These are phyloP conservation scores for Orbilia blumenaviensis DNA, from an alignment of 2,329 filamentous ascomycete genomes.

Conservation along the genomic window DNA sequence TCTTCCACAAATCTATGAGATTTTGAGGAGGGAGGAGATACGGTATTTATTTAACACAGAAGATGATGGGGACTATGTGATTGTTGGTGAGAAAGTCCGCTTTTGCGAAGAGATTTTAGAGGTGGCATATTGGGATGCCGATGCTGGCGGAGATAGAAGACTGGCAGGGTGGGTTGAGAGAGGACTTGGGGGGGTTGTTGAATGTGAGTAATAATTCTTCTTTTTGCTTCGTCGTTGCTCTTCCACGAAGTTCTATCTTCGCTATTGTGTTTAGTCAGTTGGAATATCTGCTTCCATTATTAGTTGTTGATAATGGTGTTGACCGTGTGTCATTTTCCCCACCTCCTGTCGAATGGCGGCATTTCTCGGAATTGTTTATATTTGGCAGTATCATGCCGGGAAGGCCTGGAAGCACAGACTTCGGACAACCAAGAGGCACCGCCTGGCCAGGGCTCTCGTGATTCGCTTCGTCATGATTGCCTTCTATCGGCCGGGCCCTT, in stretches of 20 bases:
- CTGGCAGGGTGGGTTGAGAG: conserved; percentile 46
- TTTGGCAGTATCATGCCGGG: neutral
- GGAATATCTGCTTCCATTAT: neutral
- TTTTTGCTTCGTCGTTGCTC: neutral
- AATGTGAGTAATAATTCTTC: conserved; percentile 29
- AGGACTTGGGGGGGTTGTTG: conserved; percentile 25
- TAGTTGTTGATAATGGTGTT: neutral
- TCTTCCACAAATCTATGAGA: conserved; percentile 28
- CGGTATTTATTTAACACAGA: conserved; percentile 17
- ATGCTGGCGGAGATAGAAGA: conserved; percentile 35
- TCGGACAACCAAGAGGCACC: too few relatives aligned
- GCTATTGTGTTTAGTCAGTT: neutral
- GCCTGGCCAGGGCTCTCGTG: neutral
- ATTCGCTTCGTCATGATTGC: conserved; percentile 1
- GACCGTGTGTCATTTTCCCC: neutral
- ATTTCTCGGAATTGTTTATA: neutral
- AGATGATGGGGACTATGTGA: conserved; percentile 4
- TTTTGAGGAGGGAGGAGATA: conserved; percentile 28
- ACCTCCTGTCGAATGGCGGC: neutral
- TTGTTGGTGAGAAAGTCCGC: conserved; percentile 7
- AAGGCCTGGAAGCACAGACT: conserved; percentile 13
- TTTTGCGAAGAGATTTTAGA: conserved; percentile 46
- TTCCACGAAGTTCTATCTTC: neutral
- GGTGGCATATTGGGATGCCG: conserved; percentile 47
- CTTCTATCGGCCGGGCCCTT: neutral